phyloP scores from a whole-genome alignment of 2,329 filamentous ascomycete species.

The Ophiognomonia clavigignenti-juglandacearum region DNA sequence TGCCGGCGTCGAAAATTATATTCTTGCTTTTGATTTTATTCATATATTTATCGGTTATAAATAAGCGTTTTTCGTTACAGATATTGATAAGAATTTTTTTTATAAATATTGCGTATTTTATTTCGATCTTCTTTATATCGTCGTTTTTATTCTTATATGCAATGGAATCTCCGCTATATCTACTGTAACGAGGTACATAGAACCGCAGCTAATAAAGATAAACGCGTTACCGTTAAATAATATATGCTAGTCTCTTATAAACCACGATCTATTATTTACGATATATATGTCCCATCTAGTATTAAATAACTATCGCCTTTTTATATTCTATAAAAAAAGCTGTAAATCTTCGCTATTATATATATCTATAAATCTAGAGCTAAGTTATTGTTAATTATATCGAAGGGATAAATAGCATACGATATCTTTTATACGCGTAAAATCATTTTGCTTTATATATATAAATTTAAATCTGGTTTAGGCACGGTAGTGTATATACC shows the following conservation, averaged over 20 bases:
- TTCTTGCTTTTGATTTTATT: background rate
- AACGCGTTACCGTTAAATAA: background rate
- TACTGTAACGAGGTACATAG: background rate
- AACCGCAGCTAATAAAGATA: background rate
- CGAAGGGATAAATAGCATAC: too few relatives aligned
- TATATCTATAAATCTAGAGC: too few relatives aligned
- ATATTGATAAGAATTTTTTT: background rate
- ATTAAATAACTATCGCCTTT: background rate
- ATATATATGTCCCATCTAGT: background rate
- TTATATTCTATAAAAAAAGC: too few relatives aligned
- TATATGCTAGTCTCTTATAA: background rate
- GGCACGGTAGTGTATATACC: too few relatives aligned
- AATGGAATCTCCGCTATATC: background rate
- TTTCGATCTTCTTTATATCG: background rate
- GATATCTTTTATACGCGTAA: too few relatives aligned
- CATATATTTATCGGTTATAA: background rate
- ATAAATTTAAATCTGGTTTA: too few relatives aligned
- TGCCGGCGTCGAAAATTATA: background rate
- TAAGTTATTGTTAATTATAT: too few relatives aligned
- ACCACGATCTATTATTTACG: background rate
- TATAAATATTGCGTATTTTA: background rate
- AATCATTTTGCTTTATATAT: too few relatives aligned
- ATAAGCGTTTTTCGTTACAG: background rate
- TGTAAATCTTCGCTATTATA: too few relatives aligned
- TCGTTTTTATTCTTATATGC: background rate